Evolutionary conservation across 2,329 filamentous ascomycete species (phyloP), one percentile per base, ranked within the genome.

Genomic region (Fusarium brachygibbosum): DNA sequence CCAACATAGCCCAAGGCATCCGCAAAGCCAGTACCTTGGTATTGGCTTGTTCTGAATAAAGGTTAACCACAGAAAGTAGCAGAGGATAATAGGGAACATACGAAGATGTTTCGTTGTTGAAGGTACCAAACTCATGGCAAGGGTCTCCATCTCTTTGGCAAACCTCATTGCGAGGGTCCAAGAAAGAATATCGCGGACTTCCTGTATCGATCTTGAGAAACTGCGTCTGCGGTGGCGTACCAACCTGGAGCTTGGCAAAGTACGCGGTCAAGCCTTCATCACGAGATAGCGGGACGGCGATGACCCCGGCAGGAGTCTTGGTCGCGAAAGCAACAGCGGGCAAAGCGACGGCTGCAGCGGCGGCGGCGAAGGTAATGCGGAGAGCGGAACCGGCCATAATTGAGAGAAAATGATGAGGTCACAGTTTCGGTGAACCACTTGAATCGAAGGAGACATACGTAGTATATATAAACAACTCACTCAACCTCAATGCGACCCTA

Each of bases 191-290:
- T 37, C 54, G 42, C 2, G 58, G 58, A 25, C 54, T 60, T 1
- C 54, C 58, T 0, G 42, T 60, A 5, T 60, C 58, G 29, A 59
- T 59, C 23, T 60, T 60, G 35, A 60, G 58, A 13, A 51, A 51
- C 19, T 59, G 54, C 0, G 58, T 60, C 37, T 60, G 58, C 4
- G 6, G 31, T 4, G 58, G 58, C 1, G 58, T 60, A 3, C 58
- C 58, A 10, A 51, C 54, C 23, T 51, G 54, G 0, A 60, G 17
- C 29, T 60, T 60, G 19, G 54, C 58, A 23, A 37, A 60, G 0
- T 60, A 60, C 5, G 42, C 54, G 11, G 58, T 60, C 23, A 60
- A 9, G 4, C 58, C 58, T 1, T 50, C 54, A 28, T 60, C 54
- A 3, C 54, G 54, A 42, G 54, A 59, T 8, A 60, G 12, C 6